Evolutionary conservation across 495 filamentous ascomycete genomes (phyloP).

Genomic region (Cudoniella acicularis): DNA sequence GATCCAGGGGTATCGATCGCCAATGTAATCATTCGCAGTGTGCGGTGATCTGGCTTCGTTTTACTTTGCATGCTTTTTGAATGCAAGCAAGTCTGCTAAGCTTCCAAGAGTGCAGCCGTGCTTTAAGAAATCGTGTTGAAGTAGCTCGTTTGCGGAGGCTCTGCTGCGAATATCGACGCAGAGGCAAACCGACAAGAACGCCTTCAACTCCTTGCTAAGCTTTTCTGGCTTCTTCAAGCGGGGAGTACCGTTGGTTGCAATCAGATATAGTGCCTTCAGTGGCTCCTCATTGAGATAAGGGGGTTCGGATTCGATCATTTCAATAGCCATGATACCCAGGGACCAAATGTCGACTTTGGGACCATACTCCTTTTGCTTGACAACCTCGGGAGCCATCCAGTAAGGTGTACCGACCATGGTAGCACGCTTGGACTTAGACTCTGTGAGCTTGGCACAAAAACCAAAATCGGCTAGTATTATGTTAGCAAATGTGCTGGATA

Average conservation of each 20-base stretch:
- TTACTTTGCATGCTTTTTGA: slow-evolving; percentile 36
- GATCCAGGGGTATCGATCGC: background rate
- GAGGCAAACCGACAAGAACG: slow-evolving; percentile 90
- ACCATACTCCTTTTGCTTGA: slow-evolving; percentile 98
- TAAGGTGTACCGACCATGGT: slow-evolving; percentile 99
- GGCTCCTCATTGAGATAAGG: slow-evolving; percentile 98
- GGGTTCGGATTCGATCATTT: slow-evolving; percentile 99
- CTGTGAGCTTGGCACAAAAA: slow-evolving; percentile 98
- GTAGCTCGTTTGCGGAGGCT: slow-evolving; percentile 82
- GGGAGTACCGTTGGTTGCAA: slow-evolving; percentile 96
- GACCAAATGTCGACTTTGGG: slow-evolving; percentile 99
- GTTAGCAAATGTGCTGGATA: slow-evolving; percentile 31
- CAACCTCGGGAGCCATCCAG: slow-evolving; percentile 99
- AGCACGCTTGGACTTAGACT: slow-evolving; percentile 92
- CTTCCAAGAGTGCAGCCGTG: slow-evolving; percentile 75
- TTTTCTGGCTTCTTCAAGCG: slow-evolving; percentile 96
- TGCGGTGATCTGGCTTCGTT: background rate
- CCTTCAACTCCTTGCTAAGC: slow-evolving; percentile 92
- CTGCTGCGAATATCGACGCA: slow-evolving; percentile 95
- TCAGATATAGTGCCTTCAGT: slow-evolving; percentile 92
- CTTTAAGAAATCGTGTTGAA: slow-evolving; percentile 75
- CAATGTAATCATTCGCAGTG: background rate
- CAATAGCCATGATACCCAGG: slow-evolving; percentile 98
- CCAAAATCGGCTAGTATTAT: slow-evolving; percentile 82
- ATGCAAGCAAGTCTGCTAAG: slow-evolving; percentile 81